Evolutionary conservation across 2,329 filamentous ascomycete species (phyloP).

Genomic region (Fusarium transvaalense): DNA sequence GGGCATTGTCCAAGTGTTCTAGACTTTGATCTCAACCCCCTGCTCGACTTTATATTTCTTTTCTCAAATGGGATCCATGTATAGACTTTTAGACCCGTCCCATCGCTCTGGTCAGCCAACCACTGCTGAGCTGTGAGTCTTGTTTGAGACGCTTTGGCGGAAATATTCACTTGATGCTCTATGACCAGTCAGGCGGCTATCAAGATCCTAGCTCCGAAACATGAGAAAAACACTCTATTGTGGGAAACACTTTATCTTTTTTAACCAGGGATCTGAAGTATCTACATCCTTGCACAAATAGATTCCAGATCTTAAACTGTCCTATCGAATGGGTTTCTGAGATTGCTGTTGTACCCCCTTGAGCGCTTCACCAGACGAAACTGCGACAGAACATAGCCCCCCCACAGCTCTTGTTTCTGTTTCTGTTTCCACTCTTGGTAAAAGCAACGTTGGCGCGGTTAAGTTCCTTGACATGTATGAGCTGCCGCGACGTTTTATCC

Average conservation of each 20-base stretch:
- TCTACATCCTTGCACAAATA: slow-evolving; percentile 16
- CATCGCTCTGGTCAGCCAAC: slow-evolving; percentile 28
- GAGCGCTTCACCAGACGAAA: slow-evolving; percentile 40
- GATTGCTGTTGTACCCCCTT: slow-evolving; percentile 17
- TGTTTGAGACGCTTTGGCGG: slow-evolving; percentile 9
- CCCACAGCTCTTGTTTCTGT: slow-evolving; percentile 15
- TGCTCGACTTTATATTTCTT: slow-evolving; percentile 10
- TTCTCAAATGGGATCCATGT: not conserved
- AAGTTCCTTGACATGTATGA: slow-evolving; percentile 7
- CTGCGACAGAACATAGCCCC: slow-evolving; percentile 12
- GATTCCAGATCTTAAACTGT: slow-evolving; percentile 7
- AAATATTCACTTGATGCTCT: slow-evolving; percentile 11
- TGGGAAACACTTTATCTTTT: slow-evolving; percentile 7
- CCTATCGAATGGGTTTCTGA: slow-evolving; percentile 15
- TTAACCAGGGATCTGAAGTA: not conserved
- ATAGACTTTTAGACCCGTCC: slow-evolving; percentile 4
- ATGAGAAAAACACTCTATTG: slow-evolving; percentile 5
- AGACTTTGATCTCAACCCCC: slow-evolving; percentile 12
- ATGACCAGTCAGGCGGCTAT: slow-evolving; percentile 43
- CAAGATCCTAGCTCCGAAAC: slow-evolving; percentile 39
- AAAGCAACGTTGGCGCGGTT: not conserved
- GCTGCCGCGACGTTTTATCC: slow-evolving; percentile 30
- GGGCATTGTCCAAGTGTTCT: slow-evolving; percentile 18
- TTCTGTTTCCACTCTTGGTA: slow-evolving; percentile 9
- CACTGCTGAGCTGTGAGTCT: slow-evolving; percentile 26